Percentiles rank a stretch among this genome's conserved stretches.
These are phyloP conservation scores for Pyropia yezoensis DNA, from an alignment of 23 red algal genomes.

Conservation along the genomic window DNA sequence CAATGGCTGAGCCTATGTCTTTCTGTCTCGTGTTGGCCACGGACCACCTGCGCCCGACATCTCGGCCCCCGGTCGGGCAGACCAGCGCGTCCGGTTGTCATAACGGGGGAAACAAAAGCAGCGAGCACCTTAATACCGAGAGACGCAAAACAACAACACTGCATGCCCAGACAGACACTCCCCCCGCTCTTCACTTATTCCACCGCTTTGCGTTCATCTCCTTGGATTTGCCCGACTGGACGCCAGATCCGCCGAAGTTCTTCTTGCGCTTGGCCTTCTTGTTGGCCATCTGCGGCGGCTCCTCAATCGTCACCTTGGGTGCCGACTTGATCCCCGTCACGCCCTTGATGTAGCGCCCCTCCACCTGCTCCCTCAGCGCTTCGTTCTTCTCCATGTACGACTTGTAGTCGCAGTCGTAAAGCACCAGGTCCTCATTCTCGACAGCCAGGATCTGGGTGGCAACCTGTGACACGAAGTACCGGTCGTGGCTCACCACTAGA, in stretches of 20 bases:
- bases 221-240: slow-evolving; percentile 67
- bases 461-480: slow-evolving; percentile 94
- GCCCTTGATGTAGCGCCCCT: slow-evolving; percentile 75
- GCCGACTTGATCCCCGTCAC: slow-evolving; percentile 88
- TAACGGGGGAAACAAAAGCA: no score
- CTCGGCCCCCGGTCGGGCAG: no score
- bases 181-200: background rate
- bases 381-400: slow-evolving; percentile 86
- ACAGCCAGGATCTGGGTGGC: slow-evolving; percentile 86
- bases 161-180: background rate
- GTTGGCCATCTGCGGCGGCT: slow-evolving; percentile 17
- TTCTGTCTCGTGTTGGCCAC: no score
- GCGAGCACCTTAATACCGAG: no score
- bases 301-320: slow-evolving; percentile 31
- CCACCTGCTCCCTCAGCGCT: slow-evolving; percentile 46
- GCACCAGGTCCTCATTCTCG: slow-evolving; percentile 65
- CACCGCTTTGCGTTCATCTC: slow-evolving; percentile 89
- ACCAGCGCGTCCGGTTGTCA: no score
- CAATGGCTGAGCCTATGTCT: no score
- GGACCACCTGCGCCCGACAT: no score
- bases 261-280: slow-evolving; percentile 80
- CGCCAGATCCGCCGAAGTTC: slow-evolving; percentile 80
- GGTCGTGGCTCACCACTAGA: slow-evolving; percentile 91
- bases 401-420: slow-evolving; percentile 95
- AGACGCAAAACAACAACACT: background rate